Evolutionary conservation across 257 asterid species (phyloP).

Genomic region (Jaltomata sinuosa): DNA sequence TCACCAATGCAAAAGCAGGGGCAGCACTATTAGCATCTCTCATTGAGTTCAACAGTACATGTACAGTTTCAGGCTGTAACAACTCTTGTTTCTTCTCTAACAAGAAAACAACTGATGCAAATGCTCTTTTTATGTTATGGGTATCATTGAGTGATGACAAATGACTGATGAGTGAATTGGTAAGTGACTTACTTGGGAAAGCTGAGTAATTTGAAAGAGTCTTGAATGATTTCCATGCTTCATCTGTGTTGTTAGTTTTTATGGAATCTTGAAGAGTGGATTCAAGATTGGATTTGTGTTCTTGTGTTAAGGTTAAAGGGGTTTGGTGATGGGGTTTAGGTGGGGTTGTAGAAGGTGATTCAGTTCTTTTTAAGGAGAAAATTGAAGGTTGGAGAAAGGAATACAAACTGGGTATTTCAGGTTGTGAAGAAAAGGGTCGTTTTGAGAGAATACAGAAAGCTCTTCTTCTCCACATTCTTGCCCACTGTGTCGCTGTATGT

Average conservation of each 20-base stretch:
- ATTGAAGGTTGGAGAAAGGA: constrained; percentile 86
- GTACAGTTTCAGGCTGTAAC: constrained; percentile 44
- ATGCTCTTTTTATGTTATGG: constrained; percentile 76
- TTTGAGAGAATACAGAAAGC: constrained; percentile 20
- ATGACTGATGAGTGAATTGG: constrained; percentile 59
- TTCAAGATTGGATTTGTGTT: constrained; percentile 45
- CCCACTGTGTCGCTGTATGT: background rate
- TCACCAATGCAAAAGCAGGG: constrained; percentile 86
- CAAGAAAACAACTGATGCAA: constrained; percentile 57
- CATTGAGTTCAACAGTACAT: constrained; percentile 59
- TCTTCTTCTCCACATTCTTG: constrained; percentile 45
- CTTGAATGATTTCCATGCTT: constrained; percentile 96
- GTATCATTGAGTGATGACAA: constrained; percentile 52
- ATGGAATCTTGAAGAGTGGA: constrained; percentile 44
- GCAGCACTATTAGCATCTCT: constrained; percentile 45
- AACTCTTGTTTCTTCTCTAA: constrained; percentile 68
- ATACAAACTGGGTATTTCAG: constrained; percentile 55
- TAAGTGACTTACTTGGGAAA: constrained; percentile 66
- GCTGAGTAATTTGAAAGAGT: constrained; percentile 43
- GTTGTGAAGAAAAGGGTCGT: constrained; percentile 50
- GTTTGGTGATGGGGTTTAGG: constrained; percentile 20
- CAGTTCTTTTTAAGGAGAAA: constrained; percentile 31
- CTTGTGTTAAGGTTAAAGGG: constrained; percentile 26
- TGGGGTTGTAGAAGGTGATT: constrained; percentile 6
- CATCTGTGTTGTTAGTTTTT: constrained; percentile 49